Conservation (phyloP, 1,284 basidiomycete genomes). For the Paramarasmius palmivorus region DNA sequence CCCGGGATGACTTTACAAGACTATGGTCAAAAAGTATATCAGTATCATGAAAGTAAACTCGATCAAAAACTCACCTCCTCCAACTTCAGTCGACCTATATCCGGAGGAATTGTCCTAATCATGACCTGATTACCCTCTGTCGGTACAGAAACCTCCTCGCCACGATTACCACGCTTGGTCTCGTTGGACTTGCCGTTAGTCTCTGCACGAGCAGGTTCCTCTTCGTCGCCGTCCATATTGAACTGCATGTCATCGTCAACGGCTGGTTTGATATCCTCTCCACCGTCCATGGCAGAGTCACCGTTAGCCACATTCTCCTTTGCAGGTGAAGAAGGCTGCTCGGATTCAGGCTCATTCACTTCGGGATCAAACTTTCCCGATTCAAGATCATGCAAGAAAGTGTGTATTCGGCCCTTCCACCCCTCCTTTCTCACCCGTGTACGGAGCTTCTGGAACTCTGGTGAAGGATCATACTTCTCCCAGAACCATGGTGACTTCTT, state of each 20-base stretch:
- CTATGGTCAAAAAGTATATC: conserved; percentile 34
- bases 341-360: conserved; percentile 56
- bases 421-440: conserved; percentile 78
- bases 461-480: conserved; percentile 85
- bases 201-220: conserved; percentile 57
- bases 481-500: conserved; percentile 91
- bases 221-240: conserved; percentile 70
- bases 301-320: conserved; percentile 45
- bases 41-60: conserved; percentile 1
- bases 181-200: conserved; percentile 57
- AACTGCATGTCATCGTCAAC: conserved; percentile 67
- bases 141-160: conserved; percentile 75
- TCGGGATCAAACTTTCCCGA: conserved; percentile 82
- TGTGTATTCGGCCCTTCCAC: conserved; percentile 70
- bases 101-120: conserved; percentile 91
- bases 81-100: conserved; percentile 82
- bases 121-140: conserved; percentile 88
- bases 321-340: conserved; percentile 39
- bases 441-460: conserved; percentile 70
- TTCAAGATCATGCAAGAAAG: conserved; percentile 79
- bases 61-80: conserved; percentile 68
- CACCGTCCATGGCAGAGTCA: conserved; percentile 34
- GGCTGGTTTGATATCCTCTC: conserved; percentile 48
- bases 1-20: conserved; percentile 67
- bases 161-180: conserved; percentile 50